These are phyloP conservation scores for Amauroascus verrucosus DNA, from an alignment of 2,329 filamentous ascomycete genomes.

Conservation along the genomic window DNA sequence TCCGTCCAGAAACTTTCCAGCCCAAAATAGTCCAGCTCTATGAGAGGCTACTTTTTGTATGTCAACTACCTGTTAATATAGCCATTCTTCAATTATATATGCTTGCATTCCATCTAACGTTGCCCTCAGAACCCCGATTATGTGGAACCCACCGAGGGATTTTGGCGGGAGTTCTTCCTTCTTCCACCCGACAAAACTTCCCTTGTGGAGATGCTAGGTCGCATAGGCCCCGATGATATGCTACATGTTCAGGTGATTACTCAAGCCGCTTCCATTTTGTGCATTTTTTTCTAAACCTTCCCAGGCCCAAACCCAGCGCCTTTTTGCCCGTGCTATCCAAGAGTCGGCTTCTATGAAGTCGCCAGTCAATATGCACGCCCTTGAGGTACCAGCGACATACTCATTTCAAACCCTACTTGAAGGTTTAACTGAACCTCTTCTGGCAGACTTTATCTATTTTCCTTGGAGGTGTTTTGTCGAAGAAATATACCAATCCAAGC, in stretches of 20 bases:
- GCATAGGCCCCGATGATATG: conserved; percentile 63
- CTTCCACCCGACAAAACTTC: conserved; percentile 64
- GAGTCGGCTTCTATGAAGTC: conserved; percentile 53
- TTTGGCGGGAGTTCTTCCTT: conserved; percentile 94
- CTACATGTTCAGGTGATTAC: conserved; percentile 66
- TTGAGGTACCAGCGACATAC: conserved; percentile 55
- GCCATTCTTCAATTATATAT: not conserved
- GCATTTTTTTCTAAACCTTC: too few species aligned
- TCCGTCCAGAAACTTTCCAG: conserved; percentile 79
- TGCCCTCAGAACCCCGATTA: conserved; percentile 8
- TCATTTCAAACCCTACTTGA: not conserved
- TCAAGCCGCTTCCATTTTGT: too few species aligned
- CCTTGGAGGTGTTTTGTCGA: conserved; percentile 67
- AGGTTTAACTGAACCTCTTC: conserved; percentile 21
- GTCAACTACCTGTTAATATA: conserved; percentile 7
- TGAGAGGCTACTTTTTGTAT: conserved; percentile 61
- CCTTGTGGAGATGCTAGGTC: conserved; percentile 58
- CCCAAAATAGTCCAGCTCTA: conserved; percentile 91
- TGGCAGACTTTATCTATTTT: conserved; percentile 78
- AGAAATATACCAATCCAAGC: conserved; percentile 89
- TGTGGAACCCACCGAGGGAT: conserved; percentile 66
- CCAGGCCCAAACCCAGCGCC: conserved; percentile 58
- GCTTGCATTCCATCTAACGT: not conserved
- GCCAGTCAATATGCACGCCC: conserved; percentile 62
- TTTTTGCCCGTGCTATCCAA: conserved; percentile 64